Base-by-base conservation (phyloP, 257 asterid genomes). In the Jasminum sambac region DNA sequence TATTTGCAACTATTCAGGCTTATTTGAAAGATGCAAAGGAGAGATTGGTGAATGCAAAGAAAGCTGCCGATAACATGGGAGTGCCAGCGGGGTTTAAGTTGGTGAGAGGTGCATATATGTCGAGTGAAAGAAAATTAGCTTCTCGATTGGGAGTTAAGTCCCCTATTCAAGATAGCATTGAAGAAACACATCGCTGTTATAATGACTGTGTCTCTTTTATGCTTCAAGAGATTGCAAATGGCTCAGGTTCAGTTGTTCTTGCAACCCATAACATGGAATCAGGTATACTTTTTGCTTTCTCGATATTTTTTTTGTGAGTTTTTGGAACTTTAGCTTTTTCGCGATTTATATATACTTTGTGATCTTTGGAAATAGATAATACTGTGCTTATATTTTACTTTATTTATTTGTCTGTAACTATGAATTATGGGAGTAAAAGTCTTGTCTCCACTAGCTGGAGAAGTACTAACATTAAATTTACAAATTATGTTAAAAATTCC, bases 201-300 rank as follows among this genome's bases (percentile, higher is more conserved):
- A 72, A 91, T 19, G 70, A 59, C 0, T 95, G 97, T n/a, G 82
- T 95, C 0, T 77, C 44, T 11, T 88, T 83, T 66, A 69, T 95
- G 92, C 89, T 95, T 2, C 74, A 87, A 0, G 77, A 86, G 75
- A 78, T 88, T 12, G 79, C 88, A 9, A 64, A 72, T 13, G 94
- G 97, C n/a, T 74, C 90, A 0, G 95, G 94, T 0, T 80, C 91
- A 0, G 77, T 84, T 64, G 94, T 95, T 58, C 89, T 95, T 13
- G 99, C 98, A 2, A 95, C 98, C 26, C 99, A 95, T 74, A 95
- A 95, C 19, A 60, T 85, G 14, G 88, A 87, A 34, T 95, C 99
- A 50, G 96, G 96, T 90, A 75, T 13, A 8, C 0, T 14, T 40
- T 17, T 44, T 57, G 30, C 17, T 10, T 40, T 39, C 46, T 24